These are phyloP conservation scores for Verticillium alfalfae DNA, from an alignment of 2,329 filamentous ascomycete genomes.

Conservation along the genomic window DNA sequence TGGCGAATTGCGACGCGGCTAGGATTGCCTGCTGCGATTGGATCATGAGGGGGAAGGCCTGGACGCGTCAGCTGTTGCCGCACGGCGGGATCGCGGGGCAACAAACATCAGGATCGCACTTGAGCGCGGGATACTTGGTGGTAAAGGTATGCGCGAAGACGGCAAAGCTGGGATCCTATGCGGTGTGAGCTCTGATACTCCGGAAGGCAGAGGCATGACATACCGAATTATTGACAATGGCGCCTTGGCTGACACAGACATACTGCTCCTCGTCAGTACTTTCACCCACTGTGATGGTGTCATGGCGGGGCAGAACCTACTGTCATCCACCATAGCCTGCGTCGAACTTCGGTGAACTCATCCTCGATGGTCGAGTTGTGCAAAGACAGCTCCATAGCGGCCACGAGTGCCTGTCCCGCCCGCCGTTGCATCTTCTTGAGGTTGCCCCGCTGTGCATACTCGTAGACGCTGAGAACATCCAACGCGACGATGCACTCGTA, in stretches of 20 bases:
- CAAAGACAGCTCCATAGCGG: constrained; percentile 37
- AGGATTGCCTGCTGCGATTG: constrained; percentile 42
- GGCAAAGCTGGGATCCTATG: constrained; percentile 35
- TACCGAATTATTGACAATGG: constrained; percentile 45
- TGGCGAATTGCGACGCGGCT: constrained; percentile 39
- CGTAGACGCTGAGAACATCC: constrained; percentile 42
- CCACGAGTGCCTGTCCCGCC: constrained; percentile 39
- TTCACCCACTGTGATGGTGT: constrained; percentile 17
- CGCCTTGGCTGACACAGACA: constrained; percentile 41
- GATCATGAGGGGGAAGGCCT: constrained; percentile 38
- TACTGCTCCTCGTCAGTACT: constrained; percentile 26
- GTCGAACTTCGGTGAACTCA: constrained; percentile 35
- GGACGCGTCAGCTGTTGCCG: not conserved
- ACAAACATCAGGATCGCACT: constrained; percentile 30
- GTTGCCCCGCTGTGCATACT: constrained; percentile 48
- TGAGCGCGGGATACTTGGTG: constrained; percentile 32
- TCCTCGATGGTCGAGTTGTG: constrained; percentile 33
- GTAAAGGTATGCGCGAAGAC: constrained; percentile 38
- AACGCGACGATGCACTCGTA: constrained; percentile 42
- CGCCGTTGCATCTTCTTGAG: constrained; percentile 45
- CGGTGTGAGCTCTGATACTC: constrained; percentile 4
- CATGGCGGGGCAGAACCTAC: constrained; percentile 24
- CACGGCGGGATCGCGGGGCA: not conserved
- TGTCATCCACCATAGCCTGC: constrained; percentile 49
- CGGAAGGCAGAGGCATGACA: constrained; percentile 4